phyloP scores from a whole-genome alignment of 305 asterid genomes.

The Fraxinus paxiana region DNA sequence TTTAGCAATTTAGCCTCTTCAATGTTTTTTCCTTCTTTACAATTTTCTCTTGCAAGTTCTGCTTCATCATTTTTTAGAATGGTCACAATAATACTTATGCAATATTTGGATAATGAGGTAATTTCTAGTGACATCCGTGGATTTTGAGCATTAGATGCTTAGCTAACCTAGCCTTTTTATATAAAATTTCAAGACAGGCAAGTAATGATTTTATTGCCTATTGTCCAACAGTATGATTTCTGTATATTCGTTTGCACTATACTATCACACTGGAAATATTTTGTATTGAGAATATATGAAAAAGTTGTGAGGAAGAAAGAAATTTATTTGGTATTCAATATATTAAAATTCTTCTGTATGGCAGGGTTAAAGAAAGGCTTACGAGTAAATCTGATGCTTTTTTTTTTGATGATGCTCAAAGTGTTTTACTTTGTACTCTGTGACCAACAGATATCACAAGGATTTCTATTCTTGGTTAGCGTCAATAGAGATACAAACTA shows the following conservation, averaged over 20 bases:
- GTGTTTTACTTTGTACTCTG: neutral
- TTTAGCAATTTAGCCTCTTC: slow-evolving; percentile 11
- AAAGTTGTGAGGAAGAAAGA: neutral
- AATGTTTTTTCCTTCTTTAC: neutral
- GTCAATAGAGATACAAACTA: neutral
- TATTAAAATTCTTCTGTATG: neutral
- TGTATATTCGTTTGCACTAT: neutral
- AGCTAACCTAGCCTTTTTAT: neutral
- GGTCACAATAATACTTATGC: neutral
- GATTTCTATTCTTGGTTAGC: neutral
- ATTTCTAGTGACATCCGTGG: neutral
- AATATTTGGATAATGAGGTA: neutral
- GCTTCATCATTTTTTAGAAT: neutral
- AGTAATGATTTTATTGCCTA: neutral
- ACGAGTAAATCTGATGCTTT: neutral
- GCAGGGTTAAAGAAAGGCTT: neutral
- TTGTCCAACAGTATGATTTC: neutral
- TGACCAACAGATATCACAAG: neutral
- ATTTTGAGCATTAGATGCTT: neutral
- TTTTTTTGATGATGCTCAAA: neutral
- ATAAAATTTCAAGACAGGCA: neutral
- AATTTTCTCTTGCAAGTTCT: neutral
- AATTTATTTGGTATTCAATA: neutral
- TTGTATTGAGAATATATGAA: neutral
- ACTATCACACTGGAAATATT: neutral